Evolutionary conservation across 2,329 filamentous ascomycete species (phyloP), one percentile per base, ranked within the genome.

Genomic region (Xenosphaeropsis pyriputrescens): DNA sequence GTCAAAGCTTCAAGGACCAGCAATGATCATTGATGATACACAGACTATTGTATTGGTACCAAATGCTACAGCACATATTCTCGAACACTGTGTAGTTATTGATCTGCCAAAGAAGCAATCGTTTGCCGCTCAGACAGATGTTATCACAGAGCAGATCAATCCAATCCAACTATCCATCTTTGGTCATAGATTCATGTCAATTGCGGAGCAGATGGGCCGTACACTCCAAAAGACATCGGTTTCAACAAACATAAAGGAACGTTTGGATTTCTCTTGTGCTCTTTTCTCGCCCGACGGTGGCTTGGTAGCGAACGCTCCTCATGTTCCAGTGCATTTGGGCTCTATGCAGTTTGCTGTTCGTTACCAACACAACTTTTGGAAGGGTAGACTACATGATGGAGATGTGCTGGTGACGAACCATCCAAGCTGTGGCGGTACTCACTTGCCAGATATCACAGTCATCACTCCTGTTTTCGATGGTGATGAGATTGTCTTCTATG

Each of bases 1-100:
- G 2, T 76, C 88, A 43, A 72, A 75, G 16, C 65, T 94, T 38
- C 64, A 68, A 35, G 88, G 88, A 0, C 88, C 88, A 1, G 86
- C 86, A 0, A 84, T 94, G 59, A 70, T 94, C 41, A 85, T 85
- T 2, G 88, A 89, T 51, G 80, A 80, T 7, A 88, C 83, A 1
- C 89, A 95, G 58, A 96, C 89, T 0, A 91, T 96, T 44, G 84
- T 95, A 0, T 77, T 95, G 2, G 83, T 84, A 0, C 89, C 88
- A 0, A 72, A 72, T 18, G 74, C 85, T 2, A 73, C 75, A 16
- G 89, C 88, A 0, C 60, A 86, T 17, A 67, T 94, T 22, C 76
- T 93, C 14, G 70, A 85, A 44, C 93, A 86, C 0, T 89, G 94
- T 50, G 85, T 95, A 6, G 71, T 95, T 6, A 88, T 95, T 51